These are phyloP conservation scores for Pezicula radicicola DNA, from an alignment of 2,329 filamentous ascomycete genomes.

Conservation along the genomic window DNA sequence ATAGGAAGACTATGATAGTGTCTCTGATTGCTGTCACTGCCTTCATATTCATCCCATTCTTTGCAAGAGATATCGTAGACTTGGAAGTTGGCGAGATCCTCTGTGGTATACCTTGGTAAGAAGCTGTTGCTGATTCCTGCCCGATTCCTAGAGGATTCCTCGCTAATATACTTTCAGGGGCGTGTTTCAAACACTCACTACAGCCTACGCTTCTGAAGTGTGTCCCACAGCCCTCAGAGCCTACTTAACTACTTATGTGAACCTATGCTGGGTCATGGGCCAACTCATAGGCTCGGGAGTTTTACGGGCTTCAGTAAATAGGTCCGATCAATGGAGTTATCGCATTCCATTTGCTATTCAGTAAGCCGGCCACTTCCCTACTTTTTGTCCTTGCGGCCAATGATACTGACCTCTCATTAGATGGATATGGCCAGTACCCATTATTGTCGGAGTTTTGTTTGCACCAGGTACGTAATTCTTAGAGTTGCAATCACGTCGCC, in stretches of 20 bases:
- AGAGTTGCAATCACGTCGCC: no score
- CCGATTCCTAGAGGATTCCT: no score
- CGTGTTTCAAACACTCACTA: slow-evolving; percentile 41
- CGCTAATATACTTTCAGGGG: slow-evolving; percentile 33
- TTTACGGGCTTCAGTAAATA: slow-evolving; percentile 37
- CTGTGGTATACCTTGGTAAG: slow-evolving; percentile 38
- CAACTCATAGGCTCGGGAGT: slow-evolving; percentile 44
- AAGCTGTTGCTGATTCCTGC: no score
- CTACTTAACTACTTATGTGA: slow-evolving; percentile 49
- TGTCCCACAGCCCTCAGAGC: slow-evolving; percentile 47
- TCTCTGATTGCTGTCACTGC: slow-evolving; percentile 31
- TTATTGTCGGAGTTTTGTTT: slow-evolving; percentile 37
- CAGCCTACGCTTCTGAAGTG: slow-evolving; percentile 39
- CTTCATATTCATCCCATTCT: slow-evolving; percentile 35
- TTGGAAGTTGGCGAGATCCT: slow-evolving; percentile 43
- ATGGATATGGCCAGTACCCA: slow-evolving; percentile 45
- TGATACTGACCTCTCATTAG: slow-evolving; percentile 19
- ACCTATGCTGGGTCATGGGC: slow-evolving; percentile 50
- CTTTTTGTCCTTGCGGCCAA: slow-evolving; percentile 44
- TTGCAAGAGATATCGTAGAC: slow-evolving; percentile 39
- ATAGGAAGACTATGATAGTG: slow-evolving; percentile 31
- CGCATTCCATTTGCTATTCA: slow-evolving; percentile 42
- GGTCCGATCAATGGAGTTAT: slow-evolving; percentile 41
- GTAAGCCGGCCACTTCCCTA: slow-evolving; percentile 28
- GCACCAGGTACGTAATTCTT: slow-evolving; percentile 29